Conservation (phyloP, 805 yeast species). For the Danielozyma ontarioensis region DNA sequence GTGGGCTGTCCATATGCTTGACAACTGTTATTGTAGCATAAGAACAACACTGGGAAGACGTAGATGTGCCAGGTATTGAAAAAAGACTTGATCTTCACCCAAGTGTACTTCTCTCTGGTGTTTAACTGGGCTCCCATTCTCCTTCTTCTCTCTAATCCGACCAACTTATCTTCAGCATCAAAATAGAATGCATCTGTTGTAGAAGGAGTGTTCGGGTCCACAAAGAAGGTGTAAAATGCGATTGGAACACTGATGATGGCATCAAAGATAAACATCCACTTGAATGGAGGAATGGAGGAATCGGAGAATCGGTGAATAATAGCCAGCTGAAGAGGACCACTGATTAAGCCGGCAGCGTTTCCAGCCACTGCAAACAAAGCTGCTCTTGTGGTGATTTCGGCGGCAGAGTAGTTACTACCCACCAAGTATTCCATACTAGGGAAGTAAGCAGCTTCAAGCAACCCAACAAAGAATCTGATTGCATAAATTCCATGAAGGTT, state of each 20-base stretch:
- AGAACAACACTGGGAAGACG: constrained; percentile 38
- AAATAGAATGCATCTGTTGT: constrained; percentile 31
- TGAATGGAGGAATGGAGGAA: constrained; percentile 21
- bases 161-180: constrained; percentile 21
- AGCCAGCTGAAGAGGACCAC: constrained; percentile 30
- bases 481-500: constrained; percentile 8
- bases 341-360: constrained; percentile 21
- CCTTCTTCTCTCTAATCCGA: constrained; percentile 41
- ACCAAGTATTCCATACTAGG: constrained; percentile 56
- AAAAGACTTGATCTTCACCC: constrained; percentile 33
- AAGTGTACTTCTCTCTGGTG: constrained; percentile 35
- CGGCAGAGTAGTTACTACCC: constrained; percentile 24
- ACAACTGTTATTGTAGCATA: constrained; percentile 32
- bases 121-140: constrained; percentile 26
- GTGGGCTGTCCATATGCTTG: constrained; percentile 36
- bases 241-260: constrained; percentile 29
- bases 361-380: constrained; percentile 27
- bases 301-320: constrained; percentile 18
- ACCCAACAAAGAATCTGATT: constrained; percentile 23
- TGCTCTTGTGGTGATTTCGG: constrained; percentile 24
- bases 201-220: constrained; percentile 30
- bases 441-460: constrained; percentile 45
- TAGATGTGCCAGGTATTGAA: constrained; percentile 47
- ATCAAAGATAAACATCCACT: constrained; percentile 32
- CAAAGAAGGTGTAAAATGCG: constrained; percentile 26